phyloP scores from a whole-genome alignment of 176 grass and related monocot genomes.

The Cenchrus purpureus region DNA sequence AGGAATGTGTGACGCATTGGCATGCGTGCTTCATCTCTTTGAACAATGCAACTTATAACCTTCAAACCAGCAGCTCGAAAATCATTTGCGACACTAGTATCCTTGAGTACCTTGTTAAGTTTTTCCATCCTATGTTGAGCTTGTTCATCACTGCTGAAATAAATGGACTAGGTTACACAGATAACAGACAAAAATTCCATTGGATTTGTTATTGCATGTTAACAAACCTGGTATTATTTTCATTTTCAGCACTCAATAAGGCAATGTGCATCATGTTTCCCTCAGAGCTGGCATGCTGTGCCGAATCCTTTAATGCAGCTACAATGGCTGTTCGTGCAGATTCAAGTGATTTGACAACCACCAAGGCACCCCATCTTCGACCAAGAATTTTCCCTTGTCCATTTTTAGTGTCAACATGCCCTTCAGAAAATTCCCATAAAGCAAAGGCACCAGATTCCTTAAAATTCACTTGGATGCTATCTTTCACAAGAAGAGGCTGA shows the following conservation, averaged over 20 bases:
- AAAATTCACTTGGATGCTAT: conserved; percentile 76
- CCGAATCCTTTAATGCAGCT: conserved; percentile 64
- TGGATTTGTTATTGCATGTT: conserved; percentile 4
- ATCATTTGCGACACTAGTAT: conserved; percentile 55
- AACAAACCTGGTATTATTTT: conserved; percentile 70
- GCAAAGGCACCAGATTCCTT: conserved; percentile 63
- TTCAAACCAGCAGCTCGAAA: conserved; percentile 69
- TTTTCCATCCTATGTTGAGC: conserved; percentile 71
- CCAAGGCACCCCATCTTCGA: conserved; percentile 80
- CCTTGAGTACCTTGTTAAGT: conserved; percentile 64
- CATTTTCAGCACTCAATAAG: conserved; percentile 73
- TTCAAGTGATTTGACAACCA: conserved; percentile 81
- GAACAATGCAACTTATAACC: conserved; percentile 85
- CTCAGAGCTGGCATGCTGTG: conserved; percentile 37
- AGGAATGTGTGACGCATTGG: conserved; percentile 89
- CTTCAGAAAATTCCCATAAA: conserved; percentile 80
- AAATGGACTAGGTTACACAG: conserved; percentile 10
- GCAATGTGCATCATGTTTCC: conserved; percentile 94
- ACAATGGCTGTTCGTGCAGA: conserved; percentile 55
- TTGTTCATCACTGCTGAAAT: conserved; percentile 74
- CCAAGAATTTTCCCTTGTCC: conserved; percentile 35
- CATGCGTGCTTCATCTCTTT: conserved; percentile 71
- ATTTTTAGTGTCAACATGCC: conserved; percentile 48
- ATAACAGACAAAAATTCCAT: conserved; percentile 18
- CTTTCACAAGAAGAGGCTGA: conserved; percentile 88